Conservation (phyloP, 768 basidiomycete species). For the Mycena venus region DNA sequence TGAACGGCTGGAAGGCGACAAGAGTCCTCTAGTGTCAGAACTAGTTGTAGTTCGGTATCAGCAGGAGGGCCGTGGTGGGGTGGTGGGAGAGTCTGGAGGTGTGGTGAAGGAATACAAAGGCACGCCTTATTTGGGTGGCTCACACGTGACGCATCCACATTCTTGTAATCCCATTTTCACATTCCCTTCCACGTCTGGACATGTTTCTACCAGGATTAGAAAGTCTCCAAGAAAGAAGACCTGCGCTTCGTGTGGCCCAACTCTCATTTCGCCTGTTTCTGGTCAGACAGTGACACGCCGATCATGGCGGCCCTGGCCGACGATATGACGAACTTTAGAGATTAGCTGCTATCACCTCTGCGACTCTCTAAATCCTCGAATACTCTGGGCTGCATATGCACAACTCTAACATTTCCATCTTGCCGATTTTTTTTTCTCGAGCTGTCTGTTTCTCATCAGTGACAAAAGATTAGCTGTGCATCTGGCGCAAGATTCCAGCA, state of each 20-base stretch:
- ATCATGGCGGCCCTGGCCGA: slow-evolving; percentile 1
- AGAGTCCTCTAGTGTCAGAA: neutral
- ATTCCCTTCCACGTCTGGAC: neutral
- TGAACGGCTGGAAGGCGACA: neutral
- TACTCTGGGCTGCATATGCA: neutral
- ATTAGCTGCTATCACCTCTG: slow-evolving; percentile 10
- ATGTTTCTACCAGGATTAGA: neutral
- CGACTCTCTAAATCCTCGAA: neutral
- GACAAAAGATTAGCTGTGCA: neutral
- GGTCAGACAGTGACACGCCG: slow-evolving; percentile 15
- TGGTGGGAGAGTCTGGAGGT: neutral
- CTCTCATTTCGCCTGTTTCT: slow-evolving; percentile 17
- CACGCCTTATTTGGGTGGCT: neutral
- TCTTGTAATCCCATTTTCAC: neutral
- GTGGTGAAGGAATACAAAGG: slow-evolving; percentile 12
- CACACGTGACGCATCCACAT: neutral
- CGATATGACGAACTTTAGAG: neutral
- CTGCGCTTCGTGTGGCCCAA: neutral
- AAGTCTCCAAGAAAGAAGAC: slow-evolving; percentile 7
- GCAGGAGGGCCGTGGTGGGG: neutral
- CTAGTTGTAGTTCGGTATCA: neutral
- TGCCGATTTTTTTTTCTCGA: neutral
- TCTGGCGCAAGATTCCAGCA: neutral
- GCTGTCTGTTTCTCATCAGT: neutral
- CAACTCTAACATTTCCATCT: neutral